Evolutionary conservation across 768 basidiomycete genomes (phyloP), one percentile per base, ranked within the genome.

Genomic region (Termitomyces sp.): DNA sequence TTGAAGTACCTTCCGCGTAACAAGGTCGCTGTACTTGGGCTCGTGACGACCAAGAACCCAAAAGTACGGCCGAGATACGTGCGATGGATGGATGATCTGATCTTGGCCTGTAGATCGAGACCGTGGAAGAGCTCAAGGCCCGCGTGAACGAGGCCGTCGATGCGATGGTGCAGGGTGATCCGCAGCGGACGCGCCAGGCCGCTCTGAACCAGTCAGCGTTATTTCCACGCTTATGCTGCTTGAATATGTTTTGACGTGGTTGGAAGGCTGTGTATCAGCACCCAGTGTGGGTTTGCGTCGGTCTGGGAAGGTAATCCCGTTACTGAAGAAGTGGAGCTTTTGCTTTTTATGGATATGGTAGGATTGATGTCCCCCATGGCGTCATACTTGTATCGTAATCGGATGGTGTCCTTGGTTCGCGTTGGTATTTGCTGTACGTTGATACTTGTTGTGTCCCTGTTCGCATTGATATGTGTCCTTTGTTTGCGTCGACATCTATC

Each of bases 271-370:
- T 78, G 76, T 60, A 78, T 85, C 55, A 81, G 80, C 54, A 76
- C 82, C n/a, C 84, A 85, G 63, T 86, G 84, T 60, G 84, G 84
- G 5, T 85, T 84, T 63, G 82, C 83, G 9, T 78, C 77, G 0
- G 78, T 80, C 21, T 79, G 79, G 71, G 77, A 84, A 62, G 82
- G 82, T 0, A 84, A 84, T 65, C 75, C 77, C 5, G 61, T 85
- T 30, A 78, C 74, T 17, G 77, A 80, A 67, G 72, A 77, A 67
- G 79, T 75, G 61, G 57, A 66, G 26, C 3, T 6, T 56, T 26
- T 6, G 33, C 47, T 40, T 37, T 38, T 10, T 17, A n/a, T 10
- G 7, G 59, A 75, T 82, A 49, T 82, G 80, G 79, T 47, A 19
- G 33, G 5, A 41, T 17, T 0, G 15, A 1, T 7, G 8, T 11